Conservation (phyloP, 192 early-diverging fungal species). For the Chytriomyces sp. region DNA sequence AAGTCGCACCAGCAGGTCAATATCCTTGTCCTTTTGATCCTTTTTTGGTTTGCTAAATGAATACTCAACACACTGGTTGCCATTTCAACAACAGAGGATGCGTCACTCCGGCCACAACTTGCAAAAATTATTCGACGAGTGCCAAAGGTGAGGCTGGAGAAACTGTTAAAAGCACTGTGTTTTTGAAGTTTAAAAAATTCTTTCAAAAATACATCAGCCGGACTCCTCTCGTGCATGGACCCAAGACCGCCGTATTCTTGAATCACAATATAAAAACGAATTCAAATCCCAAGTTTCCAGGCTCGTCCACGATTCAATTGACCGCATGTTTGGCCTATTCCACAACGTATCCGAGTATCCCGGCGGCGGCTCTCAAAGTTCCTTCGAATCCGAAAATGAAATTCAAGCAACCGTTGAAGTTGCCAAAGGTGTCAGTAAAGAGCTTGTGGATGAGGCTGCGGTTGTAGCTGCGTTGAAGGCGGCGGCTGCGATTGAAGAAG, state of each 20-base stretch:
- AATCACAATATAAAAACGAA: constrained; percentile 18
- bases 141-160: constrained; percentile 17
- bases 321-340: constrained; percentile 27
- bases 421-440: background rate
- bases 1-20: constrained; percentile 28
- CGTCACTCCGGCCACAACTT: constrained; percentile 24
- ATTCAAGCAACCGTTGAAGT: constrained; percentile 18
- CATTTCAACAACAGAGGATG: constrained; percentile 13
- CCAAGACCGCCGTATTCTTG: constrained; percentile 17
- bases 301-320: constrained; percentile 10
- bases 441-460: background rate
- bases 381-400: background rate
- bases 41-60: too few species aligned
- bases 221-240: constrained; percentile 29
- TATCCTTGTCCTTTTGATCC: background rate
- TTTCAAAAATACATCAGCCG: too few species aligned
- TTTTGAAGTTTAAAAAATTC: too few species aligned
- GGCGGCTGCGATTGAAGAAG: background rate
- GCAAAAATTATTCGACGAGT: constrained; percentile 27
- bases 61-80: too few species aligned
- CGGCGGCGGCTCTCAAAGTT: background rate
- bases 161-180: background rate
- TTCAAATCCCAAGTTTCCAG: constrained; percentile 7
- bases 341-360: constrained; percentile 13
- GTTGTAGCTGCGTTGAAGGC: background rate